Evolutionary conservation across 768 basidiomycete genomes (phyloP), one percentile per base, ranked within the genome.

Genomic region (Tulasnella sp.): DNA sequence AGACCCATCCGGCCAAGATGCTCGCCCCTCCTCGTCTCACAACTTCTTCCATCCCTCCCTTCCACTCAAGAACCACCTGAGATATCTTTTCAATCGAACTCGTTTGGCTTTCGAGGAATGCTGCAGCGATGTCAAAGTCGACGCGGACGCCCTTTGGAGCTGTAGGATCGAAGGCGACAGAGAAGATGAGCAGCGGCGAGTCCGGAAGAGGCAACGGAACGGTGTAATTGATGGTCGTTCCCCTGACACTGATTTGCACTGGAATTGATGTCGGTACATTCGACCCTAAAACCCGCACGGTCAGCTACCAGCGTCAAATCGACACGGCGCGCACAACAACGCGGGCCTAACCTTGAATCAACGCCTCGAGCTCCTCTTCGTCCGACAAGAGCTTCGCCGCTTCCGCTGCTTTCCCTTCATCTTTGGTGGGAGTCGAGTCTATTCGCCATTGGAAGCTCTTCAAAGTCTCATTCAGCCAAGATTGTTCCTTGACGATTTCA

Each of bases 401-500:
- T 12, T 50, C 60, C 20, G 34, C 77, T 34, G 24, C 77, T 78
- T 50, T 40, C 54, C 28, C 54, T 9, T 60, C 73, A 40, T 50
- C 54, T 14, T 37, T 18, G 2, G 31, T 40, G 24, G 58, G 6
- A n/a, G 41, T 22, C 40, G 46, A 44, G 46, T 77, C 76, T n/a
- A 46, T 48, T 40, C 85, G 85, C 94, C 94, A 96, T 18, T 89
- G 85, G 72, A 90, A 91, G 72, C 89, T 88, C 5, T 86, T 83
- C 31, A 96, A 85, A n/a, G 89, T 88, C 83, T 93, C 93, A 83
- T 95, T 96, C 24, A 95, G 83, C 94, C 94, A 96, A 83, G 92
- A 93, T 85, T 95, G 94, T 81, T 95, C 94, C 80, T 90, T 89
- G 6, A 95, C 93, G 83, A 92, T 94, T 87, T 95, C 94, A 28